Percentiles rank a stretch among this genome's conserved stretches.
Conservation (phyloP, 2,329 filamentous ascomycete species). For the Lachnellula occidentalis region DNA sequence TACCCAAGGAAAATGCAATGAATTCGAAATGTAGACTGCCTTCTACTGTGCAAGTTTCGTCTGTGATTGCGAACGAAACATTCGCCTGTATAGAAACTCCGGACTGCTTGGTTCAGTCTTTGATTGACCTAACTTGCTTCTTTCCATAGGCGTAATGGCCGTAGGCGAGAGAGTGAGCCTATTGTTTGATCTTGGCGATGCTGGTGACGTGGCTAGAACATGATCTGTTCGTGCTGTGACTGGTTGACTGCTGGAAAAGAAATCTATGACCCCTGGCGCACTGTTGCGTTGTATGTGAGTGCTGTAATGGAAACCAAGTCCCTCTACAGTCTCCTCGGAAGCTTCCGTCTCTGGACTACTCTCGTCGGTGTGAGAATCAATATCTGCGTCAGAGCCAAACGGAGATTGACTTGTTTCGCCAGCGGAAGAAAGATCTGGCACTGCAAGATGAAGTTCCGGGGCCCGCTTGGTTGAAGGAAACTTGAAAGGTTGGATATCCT, state of each 20-base stretch:
- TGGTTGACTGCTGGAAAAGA: constrained; percentile 26
- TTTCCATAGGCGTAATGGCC: constrained; percentile 8
- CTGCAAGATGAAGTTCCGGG: constrained; percentile 10
- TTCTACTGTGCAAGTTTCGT: background rate
- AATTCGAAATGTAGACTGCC: background rate
- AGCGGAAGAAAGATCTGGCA: constrained; percentile 24
- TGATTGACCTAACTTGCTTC: background rate
- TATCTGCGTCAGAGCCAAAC: constrained; percentile 25
- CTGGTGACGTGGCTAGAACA: constrained; percentile 26
- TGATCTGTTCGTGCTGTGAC: constrained; percentile 25
- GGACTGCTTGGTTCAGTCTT: constrained; percentile 10
- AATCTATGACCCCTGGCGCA: constrained; percentile 17
- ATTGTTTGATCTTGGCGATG: constrained; percentile 8
- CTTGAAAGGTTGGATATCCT: constrained; percentile 11
- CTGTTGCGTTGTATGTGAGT: background rate
- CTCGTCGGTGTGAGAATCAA: constrained; percentile 29
- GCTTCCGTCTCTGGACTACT: constrained; percentile 23
- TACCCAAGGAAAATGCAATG: background rate
- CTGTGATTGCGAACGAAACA: constrained; percentile 9
- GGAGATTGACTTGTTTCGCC: constrained; percentile 26
- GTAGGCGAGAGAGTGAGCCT: constrained; percentile 4
- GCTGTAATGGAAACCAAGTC: constrained; percentile 9
- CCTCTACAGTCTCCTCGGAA: constrained; percentile 3
- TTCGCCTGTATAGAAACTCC: constrained; percentile 16
- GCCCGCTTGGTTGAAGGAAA: constrained; percentile 5